These are phyloP conservation scores for Cladosporium sp. DNA, from an alignment of 2,329 filamentous ascomycete genomes.

Conservation along the genomic window DNA sequence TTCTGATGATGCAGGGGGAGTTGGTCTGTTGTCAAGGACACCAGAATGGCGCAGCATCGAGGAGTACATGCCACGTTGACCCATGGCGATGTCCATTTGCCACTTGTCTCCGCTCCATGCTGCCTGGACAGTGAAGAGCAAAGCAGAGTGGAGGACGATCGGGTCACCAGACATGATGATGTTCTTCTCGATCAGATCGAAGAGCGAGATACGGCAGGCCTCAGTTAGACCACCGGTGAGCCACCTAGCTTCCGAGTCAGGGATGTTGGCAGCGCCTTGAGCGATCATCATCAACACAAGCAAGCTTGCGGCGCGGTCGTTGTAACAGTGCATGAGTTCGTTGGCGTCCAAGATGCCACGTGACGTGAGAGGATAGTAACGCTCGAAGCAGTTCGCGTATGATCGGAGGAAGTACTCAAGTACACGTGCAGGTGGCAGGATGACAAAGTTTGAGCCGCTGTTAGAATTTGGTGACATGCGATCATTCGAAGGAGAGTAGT, in stretches of 20 bases:
- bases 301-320: conserved; percentile 62
- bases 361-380: conserved; percentile 61
- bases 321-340: conserved; percentile 58
- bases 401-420: conserved; percentile 64
- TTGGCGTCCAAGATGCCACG: conserved; percentile 62
- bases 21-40: conserved; percentile 51
- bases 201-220: conserved; percentile 67
- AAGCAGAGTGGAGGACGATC: conserved; percentile 59
- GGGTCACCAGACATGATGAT: conserved; percentile 64
- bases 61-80: conserved; percentile 68
- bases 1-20: conserved; percentile 44
- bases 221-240: conserved; percentile 65
- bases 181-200: conserved; percentile 68
- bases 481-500: conserved; percentile 16
- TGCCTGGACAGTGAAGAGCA: conserved; percentile 64
- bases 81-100: conserved; percentile 74
- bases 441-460: conserved; percentile 58
- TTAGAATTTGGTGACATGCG: conserved; percentile 44
- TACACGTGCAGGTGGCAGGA: conserved; percentile 62
- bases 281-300: conserved; percentile 69
- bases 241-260: conserved; percentile 60
- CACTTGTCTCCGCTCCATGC: conserved; percentile 74
- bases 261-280: conserved; percentile 63
- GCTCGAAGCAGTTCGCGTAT: conserved; percentile 62
- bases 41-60: conserved; percentile 68